These are phyloP conservation scores for Kwoniella heveanensis DNA, from an alignment of 768 basidiomycete species.

Conservation along the genomic window DNA sequence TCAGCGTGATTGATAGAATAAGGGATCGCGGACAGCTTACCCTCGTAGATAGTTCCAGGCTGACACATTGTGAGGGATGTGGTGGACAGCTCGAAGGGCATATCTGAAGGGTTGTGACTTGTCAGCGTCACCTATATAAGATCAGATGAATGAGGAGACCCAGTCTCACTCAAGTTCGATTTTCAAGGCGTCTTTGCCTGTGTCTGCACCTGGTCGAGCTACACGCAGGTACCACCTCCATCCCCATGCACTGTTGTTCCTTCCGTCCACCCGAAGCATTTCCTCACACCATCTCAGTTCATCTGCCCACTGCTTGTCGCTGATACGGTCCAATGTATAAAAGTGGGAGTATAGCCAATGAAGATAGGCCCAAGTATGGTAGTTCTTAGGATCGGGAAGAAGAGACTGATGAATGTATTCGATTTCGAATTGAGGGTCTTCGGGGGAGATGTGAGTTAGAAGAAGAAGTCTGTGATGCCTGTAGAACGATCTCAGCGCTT, in stretches of 20 bases:
- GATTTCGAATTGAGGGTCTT: constrained; percentile 64
- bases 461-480: constrained; percentile 61
- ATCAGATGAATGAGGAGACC: no score
- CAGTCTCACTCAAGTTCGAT: constrained; percentile 79
- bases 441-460: constrained; percentile 53
- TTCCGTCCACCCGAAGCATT: constrained; percentile 65
- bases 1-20: constrained; percentile 16
- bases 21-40: constrained; percentile 35
- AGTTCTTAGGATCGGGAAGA: constrained; percentile 84
- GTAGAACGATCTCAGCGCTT: neutral
- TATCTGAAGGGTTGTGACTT: constrained; percentile 65
- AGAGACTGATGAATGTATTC: constrained; percentile 75
- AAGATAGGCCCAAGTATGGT: constrained; percentile 97
- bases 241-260: constrained; percentile 98
- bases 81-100: constrained; percentile 76
- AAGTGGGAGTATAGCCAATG: constrained; percentile 92
- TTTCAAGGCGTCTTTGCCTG: constrained; percentile 61
- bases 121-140: no score
- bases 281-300: constrained; percentile 54
- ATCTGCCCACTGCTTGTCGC: constrained; percentile 41
- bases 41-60: constrained; percentile 96
- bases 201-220: constrained; percentile 67
- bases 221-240: constrained; percentile 80
- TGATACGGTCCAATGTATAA: constrained; percentile 47
- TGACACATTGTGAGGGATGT: constrained; percentile 88